These are phyloP conservation scores for Suillus alpinus DNA, from an alignment of 768 basidiomycete species.

Conservation along the genomic window DNA sequence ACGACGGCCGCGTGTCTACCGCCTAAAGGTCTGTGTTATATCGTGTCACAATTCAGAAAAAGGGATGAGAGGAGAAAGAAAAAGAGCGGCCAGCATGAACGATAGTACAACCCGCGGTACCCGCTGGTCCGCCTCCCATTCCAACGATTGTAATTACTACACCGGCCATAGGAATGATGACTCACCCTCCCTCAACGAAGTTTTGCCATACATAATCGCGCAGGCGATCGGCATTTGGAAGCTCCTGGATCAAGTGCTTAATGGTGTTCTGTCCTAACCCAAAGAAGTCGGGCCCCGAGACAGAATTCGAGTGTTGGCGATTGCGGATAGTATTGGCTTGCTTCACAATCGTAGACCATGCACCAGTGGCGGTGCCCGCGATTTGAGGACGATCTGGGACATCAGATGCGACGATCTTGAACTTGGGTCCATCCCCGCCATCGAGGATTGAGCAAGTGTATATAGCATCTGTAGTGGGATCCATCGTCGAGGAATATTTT, in stretches of 20 bases:
- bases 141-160: conserved; percentile 1
- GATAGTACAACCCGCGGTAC: neutral
- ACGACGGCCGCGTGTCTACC: conserved; percentile 82
- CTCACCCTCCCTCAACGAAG: conserved; percentile 84
- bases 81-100: conserved; percentile 16
- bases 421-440: conserved; percentile 82
- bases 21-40: conserved; percentile 59
- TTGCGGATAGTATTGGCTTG: conserved; percentile 80
- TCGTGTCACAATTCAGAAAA: conserved; percentile 32
- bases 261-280: conserved; percentile 85
- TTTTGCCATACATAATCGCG: conserved; percentile 86
- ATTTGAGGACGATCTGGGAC: conserved; percentile 68
- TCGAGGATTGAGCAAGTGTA: conserved; percentile 85
- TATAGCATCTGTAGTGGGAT: conserved; percentile 63
- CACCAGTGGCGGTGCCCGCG: conserved; percentile 85
- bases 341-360: conserved; percentile 82
- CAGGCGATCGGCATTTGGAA: conserved; percentile 67
- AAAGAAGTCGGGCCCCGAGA: conserved; percentile 88
- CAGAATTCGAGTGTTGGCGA: conserved; percentile 81
- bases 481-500: conserved; percentile 74
- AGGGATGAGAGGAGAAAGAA: conserved; percentile 24
- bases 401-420: conserved; percentile 78
- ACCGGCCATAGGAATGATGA: conserved; percentile 14
- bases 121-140: conserved; percentile 1
- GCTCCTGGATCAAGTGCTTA: conserved; percentile 86